Conservation (phyloP, 1,139 yeast genomes). For the Trichomonascaceae sp. region DNA sequence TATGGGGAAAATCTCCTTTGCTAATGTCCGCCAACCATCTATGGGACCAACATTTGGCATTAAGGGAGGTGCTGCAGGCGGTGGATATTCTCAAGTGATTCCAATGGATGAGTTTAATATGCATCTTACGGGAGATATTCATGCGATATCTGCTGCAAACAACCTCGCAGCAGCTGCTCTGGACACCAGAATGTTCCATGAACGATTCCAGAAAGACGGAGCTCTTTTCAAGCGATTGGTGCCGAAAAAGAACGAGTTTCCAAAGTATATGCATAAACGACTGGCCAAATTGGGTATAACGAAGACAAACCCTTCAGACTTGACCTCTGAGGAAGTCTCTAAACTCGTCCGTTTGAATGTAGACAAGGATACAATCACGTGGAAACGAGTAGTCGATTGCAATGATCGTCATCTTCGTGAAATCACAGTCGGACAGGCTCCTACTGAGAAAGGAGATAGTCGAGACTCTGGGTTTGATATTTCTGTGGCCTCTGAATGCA, state of each 20-base stretch:
- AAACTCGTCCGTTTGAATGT: conserved; percentile 82
- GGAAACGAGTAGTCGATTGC: conserved; percentile 96
- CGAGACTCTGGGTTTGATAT: conserved; percentile 94
- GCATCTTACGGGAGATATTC: conserved; percentile 98
- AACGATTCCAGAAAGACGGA: conserved; percentile 81
- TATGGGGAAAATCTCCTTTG: conserved; percentile 77
- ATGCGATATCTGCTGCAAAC: conserved; percentile 94
- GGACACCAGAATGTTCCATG: conserved; percentile 97
- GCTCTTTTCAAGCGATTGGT: conserved; percentile 83
- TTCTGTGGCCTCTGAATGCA: conserved; percentile 94
- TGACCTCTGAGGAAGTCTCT: conserved; percentile 73
- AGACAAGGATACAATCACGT: conserved; percentile 88
- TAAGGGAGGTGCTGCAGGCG: conserved; percentile 99
- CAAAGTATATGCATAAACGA: conserved; percentile 72
- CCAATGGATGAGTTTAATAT: conserved; percentile 99
- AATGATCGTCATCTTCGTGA: conserved; percentile 91
- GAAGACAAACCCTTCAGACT: conserved; percentile 75
- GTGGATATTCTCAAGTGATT: conserved; percentile 96
- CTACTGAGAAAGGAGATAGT: conserved; percentile 86
- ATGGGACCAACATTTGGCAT: conserved; percentile 99
- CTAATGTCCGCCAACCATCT: conserved; percentile 96
- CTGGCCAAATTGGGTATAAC: conserved; percentile 73
- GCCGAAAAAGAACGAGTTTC: conserved; percentile 77
- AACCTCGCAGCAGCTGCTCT: conserved; percentile 95
- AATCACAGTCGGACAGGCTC: conserved; percentile 86